Evolutionary conservation across 345 rosid genomes (phyloP).

Genomic region (Acer yangbiense): DNA sequence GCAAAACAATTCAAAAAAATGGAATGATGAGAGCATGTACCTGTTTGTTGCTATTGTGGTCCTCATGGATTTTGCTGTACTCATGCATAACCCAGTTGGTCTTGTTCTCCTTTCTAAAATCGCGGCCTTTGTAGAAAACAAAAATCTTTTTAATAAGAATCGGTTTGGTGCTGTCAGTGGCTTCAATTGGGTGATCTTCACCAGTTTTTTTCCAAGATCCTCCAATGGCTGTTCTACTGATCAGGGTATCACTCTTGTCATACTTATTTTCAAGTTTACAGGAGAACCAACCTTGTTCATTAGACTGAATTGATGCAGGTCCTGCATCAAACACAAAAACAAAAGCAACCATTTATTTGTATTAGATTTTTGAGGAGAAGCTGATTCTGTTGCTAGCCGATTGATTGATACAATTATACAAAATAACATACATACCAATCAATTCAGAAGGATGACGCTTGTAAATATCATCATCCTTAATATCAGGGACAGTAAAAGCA

Average conservation of each 20-base stretch:
- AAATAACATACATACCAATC: slow-evolving; percentile 31
- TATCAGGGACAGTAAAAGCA: not conserved
- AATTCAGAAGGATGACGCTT: slow-evolving; percentile 25
- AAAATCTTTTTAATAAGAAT: slow-evolving; percentile 42
- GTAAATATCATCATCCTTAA: slow-evolving; percentile 17
- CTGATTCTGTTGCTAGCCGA: too few relatives aligned
- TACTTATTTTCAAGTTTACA: slow-evolving; percentile 11
- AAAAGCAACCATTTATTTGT: too few relatives aligned
- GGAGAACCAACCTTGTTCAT: slow-evolving; percentile 44
- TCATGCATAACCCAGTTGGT: slow-evolving; percentile 20
- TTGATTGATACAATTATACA: too few relatives aligned
- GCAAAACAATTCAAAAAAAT: not conserved
- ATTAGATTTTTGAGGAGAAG: too few relatives aligned
- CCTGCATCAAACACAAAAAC: not conserved
- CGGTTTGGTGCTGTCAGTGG: slow-evolving; percentile 7
- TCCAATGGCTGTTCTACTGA: slow-evolving; percentile 26
- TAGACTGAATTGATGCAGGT: slow-evolving; percentile 1
- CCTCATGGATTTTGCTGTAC: not conserved
- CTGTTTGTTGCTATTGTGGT: not conserved
- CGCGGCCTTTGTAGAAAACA: slow-evolving; percentile 25
- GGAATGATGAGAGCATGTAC: not conserved
- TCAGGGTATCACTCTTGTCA: slow-evolving; percentile 6
- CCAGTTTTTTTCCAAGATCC: slow-evolving; percentile 56
- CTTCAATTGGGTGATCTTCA: slow-evolving; percentile 12
- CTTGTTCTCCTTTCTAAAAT: not conserved